Evolutionary conservation across 345 rosid species (phyloP).

Genomic region (Aquilaria malaccensis): DNA sequence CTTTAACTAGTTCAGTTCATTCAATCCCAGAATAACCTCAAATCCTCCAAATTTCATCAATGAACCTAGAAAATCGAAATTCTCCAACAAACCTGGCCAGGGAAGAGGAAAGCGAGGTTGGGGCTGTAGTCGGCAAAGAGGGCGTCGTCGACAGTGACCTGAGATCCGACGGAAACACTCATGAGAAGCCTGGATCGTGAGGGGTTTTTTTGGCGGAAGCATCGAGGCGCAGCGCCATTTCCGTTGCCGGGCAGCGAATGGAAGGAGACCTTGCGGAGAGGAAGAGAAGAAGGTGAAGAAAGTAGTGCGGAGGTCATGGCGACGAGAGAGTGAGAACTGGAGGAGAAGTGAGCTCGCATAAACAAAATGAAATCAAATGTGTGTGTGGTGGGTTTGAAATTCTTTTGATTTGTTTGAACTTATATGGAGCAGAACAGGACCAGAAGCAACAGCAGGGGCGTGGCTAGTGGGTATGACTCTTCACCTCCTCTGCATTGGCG

Average conservation of each 20-base stretch:
- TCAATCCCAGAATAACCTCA: not conserved
- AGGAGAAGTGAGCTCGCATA: slow-evolving; percentile 3
- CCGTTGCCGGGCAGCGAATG: slow-evolving; percentile 16
- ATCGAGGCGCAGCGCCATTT: slow-evolving; percentile 18
- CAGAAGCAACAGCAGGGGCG: too few relatives aligned
- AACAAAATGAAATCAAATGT: too few relatives aligned
- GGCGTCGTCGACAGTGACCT: slow-evolving; percentile 42
- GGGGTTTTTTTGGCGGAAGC: slow-evolving; percentile 22
- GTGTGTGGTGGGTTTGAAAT: too few relatives aligned
- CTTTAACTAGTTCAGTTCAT: not conserved
- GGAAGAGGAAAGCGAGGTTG: slow-evolving; percentile 69
- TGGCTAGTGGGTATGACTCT: too few relatives aligned
- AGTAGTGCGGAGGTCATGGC: slow-evolving; percentile 35
- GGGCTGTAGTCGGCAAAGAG: slow-evolving; percentile 77
- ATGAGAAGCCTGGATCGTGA: slow-evolving; percentile 54
- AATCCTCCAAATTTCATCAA: not conserved
- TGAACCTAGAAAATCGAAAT: not conserved
- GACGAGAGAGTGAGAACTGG: slow-evolving; percentile 9
- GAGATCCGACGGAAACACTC: slow-evolving; percentile 69
- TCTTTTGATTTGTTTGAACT: too few relatives aligned
- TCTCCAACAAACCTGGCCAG: slow-evolving; percentile 69
- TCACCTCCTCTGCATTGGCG: too few relatives aligned
- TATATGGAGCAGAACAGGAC: too few relatives aligned
- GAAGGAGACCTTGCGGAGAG: slow-evolving; percentile 23
- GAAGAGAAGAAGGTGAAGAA: slow-evolving; percentile 34